Percentiles rank a stretch among this genome's conserved stretches.
phyloP scores from a whole-genome alignment of 2,329 filamentous ascomycete genomes.

The Lasiodiplodia theobromae region DNA sequence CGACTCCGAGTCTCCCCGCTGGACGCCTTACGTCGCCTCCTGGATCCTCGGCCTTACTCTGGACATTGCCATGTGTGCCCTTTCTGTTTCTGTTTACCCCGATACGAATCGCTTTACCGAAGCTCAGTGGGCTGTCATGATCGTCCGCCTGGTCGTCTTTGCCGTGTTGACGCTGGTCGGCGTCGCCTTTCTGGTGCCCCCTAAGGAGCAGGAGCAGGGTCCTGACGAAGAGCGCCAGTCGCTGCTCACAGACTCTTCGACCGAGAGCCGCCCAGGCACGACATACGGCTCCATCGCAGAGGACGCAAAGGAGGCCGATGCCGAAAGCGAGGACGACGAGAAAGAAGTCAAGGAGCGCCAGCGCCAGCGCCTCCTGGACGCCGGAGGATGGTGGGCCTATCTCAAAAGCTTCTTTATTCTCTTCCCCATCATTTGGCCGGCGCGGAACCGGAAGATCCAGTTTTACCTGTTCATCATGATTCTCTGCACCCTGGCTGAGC shows the following conservation, averaged over 20 bases:
- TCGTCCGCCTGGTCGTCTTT: conserved; percentile 38
- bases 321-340: conserved; percentile 59
- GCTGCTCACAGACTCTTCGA: conserved; percentile 58
- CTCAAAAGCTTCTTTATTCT: conserved; percentile 77
- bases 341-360: conserved; percentile 62
- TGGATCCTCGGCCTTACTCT: conserved; percentile 43
- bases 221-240: conserved; percentile 66
- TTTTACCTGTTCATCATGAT: conserved; percentile 71
- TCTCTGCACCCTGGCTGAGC: conserved; percentile 72
- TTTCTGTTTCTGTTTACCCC: conserved; percentile 34
- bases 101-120: conserved; percentile 33
- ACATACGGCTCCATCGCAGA: conserved; percentile 49
- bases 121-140: conserved; percentile 37
- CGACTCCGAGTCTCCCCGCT: conserved; percentile 37
- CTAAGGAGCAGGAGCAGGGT: conserved; percentile 38
- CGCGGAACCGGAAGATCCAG: conserved; percentile 70
- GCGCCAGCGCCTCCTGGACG: conserved; percentile 71
- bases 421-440: conserved; percentile 80
- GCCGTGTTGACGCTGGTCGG: conserved; percentile 36
- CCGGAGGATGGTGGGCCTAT: conserved; percentile 80
- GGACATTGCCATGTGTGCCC: conserved; percentile 40
- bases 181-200: conserved; percentile 12
- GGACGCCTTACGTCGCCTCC: conserved; percentile 45
- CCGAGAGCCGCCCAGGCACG: conserved; percentile 35
- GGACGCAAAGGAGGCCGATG: conserved; percentile 39